Percentiles rank a stretch among this genome's conserved stretches.
These are phyloP conservation scores for Penstemon eatonii DNA, from an alignment of 257 asterid species.

Conservation along the genomic window DNA sequence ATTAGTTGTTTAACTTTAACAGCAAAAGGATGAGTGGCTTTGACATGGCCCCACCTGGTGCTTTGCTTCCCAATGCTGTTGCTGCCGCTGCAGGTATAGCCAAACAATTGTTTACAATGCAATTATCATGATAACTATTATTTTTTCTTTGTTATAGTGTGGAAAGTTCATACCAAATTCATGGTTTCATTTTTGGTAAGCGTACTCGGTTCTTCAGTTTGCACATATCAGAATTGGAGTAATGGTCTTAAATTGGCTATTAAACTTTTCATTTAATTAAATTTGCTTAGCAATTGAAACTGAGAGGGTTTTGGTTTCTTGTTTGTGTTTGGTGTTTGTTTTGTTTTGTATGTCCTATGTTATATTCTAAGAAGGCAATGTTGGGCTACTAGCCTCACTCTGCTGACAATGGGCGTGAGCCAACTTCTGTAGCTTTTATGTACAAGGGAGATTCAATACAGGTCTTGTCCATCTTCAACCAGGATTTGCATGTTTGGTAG, in stretches of 20 bases:
- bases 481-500: conserved; percentile 82
- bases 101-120: conserved; percentile 26
- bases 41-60: conserved; percentile 95
- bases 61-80: conserved; percentile 60
- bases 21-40: conserved; percentile 96
- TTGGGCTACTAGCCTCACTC: conserved; percentile 99
- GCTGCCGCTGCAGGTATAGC: conserved; percentile 63
- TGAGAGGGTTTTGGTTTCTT: conserved; percentile 94
- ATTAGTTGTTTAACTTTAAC: conserved; percentile 43
- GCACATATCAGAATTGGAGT: conserved; percentile 42
- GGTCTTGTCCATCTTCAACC: conserved; percentile 98
- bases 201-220: conserved; percentile 56
- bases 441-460: conserved; percentile 88
- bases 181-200: conserved; percentile 87
- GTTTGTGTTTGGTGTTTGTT: conserved; percentile 95
- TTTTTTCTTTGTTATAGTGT: conserved; percentile 65
- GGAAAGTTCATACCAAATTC: conserved; percentile 75
- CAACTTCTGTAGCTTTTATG: conserved; percentile 98
- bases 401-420: conserved; percentile 99
- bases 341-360: conserved; percentile 96
- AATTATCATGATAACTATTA: conserved; percentile 38
- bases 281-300: conserved; percentile 70
- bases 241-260: conserved; percentile 46
- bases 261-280: conserved; percentile 44
- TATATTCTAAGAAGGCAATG: conserved; percentile 96